Conservation (phyloP, 306 rosid species). For the Vigna hirtella region DNA sequence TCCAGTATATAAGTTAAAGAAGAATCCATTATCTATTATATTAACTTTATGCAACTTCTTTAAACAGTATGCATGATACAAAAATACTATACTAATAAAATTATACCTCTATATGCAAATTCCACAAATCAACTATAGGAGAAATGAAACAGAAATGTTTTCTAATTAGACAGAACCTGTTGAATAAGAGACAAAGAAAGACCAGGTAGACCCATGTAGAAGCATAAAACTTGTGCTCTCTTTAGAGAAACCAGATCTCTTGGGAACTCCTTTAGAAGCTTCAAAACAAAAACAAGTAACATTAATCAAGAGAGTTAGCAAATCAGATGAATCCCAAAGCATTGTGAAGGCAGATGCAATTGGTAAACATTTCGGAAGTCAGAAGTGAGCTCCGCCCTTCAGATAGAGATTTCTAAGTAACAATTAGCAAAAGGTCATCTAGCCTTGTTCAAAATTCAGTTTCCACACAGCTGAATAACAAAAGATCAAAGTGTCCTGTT, state of each 20-base stretch:
- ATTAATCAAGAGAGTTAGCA: constrained; percentile 17
- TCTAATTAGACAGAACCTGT: constrained; percentile 63
- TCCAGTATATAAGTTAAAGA: background rate
- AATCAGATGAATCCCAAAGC: constrained; percentile 33
- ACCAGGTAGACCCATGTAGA: constrained; percentile 78
- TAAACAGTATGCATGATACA: constrained; percentile 15
- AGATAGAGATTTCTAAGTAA: constrained; percentile 5
- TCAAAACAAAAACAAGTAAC: constrained; percentile 41
- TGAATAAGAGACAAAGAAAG: constrained; percentile 64
- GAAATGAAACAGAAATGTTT: constrained; percentile 36
- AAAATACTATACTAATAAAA: background rate
- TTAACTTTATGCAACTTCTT: constrained; percentile 12
- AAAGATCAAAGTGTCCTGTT: constrained; percentile 1
- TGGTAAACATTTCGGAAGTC: constrained; percentile 32
- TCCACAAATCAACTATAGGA: constrained; percentile 14
- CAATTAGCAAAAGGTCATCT: constrained; percentile 19
- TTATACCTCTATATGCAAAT: background rate
- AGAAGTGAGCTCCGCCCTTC: constrained; percentile 10
- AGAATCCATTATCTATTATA: background rate
- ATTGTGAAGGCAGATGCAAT: constrained; percentile 13
- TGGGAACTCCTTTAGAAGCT: constrained; percentile 81
- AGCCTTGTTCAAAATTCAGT: constrained; percentile 25
- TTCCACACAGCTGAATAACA: constrained; percentile 24
- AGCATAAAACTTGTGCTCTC: constrained; percentile 81
- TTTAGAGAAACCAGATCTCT: constrained; percentile 80